A percentile compares a stretch with the other conserved stretches of the same genome.
Conservation (phyloP, 75 land plant species). For the Azolla pinnata region DNA sequence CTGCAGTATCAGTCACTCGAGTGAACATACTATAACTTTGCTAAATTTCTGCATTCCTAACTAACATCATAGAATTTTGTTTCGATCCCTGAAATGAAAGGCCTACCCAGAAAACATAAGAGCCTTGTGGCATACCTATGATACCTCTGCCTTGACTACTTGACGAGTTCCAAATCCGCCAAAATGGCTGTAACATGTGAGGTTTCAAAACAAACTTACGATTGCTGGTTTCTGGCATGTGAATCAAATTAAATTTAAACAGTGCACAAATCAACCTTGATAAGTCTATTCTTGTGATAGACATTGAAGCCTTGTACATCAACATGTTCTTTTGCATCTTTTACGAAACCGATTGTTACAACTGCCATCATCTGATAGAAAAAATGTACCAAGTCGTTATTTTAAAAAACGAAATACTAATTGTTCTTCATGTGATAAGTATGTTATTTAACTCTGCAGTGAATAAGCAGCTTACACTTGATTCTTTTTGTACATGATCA, state of each 20-base stretch:
- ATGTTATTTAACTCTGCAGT: background rate
- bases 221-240: no score
- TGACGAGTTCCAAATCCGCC: slow-evolving; percentile 87
- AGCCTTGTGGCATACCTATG: slow-evolving; percentile 27
- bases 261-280: slow-evolving; percentile 16
- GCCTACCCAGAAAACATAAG: no score
- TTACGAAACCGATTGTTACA: slow-evolving; percentile 90
- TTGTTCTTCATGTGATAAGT: background rate
- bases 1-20: no score
- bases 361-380: slow-evolving; percentile 21
- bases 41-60: background rate
- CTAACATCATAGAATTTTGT: background rate
- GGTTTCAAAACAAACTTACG: no score
- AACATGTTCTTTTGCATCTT: slow-evolving; percentile 79
- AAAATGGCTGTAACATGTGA: slow-evolving; percentile 69
- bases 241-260: background rate
- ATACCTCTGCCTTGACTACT: slow-evolving; percentile 94
- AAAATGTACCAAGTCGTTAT: background rate
- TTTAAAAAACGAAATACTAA: background rate
- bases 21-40: no score
- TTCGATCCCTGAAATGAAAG: no score
- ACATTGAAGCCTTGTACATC: slow-evolving; percentile 95
- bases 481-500: background rate
- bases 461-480: background rate
- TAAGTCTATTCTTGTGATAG: slow-evolving; percentile 90